phyloP scores from a whole-genome alignment of 345 rosid species.

The Heritiera littoralis region DNA sequence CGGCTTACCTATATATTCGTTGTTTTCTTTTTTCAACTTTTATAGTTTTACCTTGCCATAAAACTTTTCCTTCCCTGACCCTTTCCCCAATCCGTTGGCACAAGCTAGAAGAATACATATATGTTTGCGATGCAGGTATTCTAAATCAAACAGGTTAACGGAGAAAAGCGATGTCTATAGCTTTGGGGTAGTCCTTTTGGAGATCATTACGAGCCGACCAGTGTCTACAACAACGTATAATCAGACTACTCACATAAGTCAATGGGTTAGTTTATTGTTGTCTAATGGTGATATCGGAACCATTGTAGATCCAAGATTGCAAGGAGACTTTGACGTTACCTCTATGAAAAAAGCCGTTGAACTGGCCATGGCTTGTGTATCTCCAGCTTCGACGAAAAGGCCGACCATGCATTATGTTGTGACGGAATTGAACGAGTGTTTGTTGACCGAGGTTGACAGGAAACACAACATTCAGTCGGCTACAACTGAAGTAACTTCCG shows the following conservation, averaged over 20 bases:
- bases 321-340: constrained; percentile 38
- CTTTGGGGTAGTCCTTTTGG: constrained; percentile 57
- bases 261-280: constrained; percentile 45
- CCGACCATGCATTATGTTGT: constrained; percentile 49
- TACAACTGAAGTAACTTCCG: not conserved
- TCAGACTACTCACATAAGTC: constrained; percentile 33
- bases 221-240: constrained; percentile 36
- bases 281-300: constrained; percentile 45
- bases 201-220: constrained; percentile 47
- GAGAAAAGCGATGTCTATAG: constrained; percentile 63
- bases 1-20: no score
- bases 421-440: constrained; percentile 42
- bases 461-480: constrained; percentile 1
- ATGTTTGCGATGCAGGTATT: constrained; percentile 26
- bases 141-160: constrained; percentile 35
- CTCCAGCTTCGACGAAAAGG: constrained; percentile 35
- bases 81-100: no score
- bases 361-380: constrained; percentile 48
- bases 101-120: no score
- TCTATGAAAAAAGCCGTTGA: constrained; percentile 52
- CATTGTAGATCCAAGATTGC: constrained; percentile 50
- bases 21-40: no score
- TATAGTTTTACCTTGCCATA: no score
- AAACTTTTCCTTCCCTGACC: no score
- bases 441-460: constrained; percentile 30